Evolutionary conservation across 78 protist species (phyloP).

Genomic region (Creolimax fragrantissima): DNA sequence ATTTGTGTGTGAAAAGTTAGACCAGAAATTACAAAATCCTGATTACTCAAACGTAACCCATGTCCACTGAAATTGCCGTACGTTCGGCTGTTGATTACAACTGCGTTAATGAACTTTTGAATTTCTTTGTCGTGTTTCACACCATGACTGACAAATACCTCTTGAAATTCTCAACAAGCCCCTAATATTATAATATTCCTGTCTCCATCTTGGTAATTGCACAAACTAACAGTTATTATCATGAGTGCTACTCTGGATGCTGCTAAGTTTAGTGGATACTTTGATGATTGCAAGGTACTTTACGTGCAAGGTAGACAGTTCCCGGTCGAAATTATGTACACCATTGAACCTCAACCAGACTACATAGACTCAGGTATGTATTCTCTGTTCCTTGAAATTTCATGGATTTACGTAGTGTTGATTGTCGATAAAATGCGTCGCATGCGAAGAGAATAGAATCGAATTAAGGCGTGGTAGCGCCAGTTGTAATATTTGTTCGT

Average conservation of each 20-base stretch:
- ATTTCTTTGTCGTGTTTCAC: not conserved
- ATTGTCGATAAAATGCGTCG: too few relatives aligned
- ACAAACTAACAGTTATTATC: conserved; percentile 83
- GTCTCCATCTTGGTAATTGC: too few relatives aligned
- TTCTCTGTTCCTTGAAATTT: too few relatives aligned
- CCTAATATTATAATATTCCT: too few relatives aligned
- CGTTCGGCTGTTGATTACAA: too few relatives aligned
- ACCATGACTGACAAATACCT: too few relatives aligned
- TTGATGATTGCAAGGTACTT: conserved; percentile 79
- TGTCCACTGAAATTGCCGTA: not conserved
- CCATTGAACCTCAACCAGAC: conserved; percentile 83
- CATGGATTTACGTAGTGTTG: too few relatives aligned
- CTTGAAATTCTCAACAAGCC: too few relatives aligned
- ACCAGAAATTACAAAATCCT: not conserved
- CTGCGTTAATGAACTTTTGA: not conserved
- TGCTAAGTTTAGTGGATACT: conserved; percentile 88
- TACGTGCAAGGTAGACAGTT: conserved; percentile 88
- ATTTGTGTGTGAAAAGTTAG: not conserved
- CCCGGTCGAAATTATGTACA: conserved; percentile 84
- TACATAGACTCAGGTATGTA: conserved; percentile 96
- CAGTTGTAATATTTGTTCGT: too few relatives aligned
- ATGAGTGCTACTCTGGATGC: conserved; percentile 98
- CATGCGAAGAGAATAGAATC: too few relatives aligned
- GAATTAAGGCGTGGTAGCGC: too few relatives aligned
- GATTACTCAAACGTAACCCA: not conserved